Conservation (phyloP, 768 basidiomycete genomes). For the Termitomyces sp. region DNA sequence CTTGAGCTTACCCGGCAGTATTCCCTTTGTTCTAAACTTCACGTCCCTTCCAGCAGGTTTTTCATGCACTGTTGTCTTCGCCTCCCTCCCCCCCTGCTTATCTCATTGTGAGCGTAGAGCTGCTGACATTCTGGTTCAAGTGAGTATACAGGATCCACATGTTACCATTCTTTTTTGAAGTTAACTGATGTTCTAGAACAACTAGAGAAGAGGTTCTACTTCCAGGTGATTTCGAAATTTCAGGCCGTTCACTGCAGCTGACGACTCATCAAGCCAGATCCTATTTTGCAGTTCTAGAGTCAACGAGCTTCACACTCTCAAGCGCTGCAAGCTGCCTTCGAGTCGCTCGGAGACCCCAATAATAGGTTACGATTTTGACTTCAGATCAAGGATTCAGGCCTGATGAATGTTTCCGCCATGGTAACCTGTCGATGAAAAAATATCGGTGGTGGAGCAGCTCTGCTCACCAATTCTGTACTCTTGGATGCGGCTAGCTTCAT, state of each 20-base stretch:
- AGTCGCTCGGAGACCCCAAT: slow-evolving; percentile 48
- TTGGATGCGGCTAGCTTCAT: slow-evolving; percentile 67
- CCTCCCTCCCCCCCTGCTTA: slow-evolving; percentile 38
- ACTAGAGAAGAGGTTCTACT: slow-evolving; percentile 65
- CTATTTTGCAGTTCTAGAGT: slow-evolving; percentile 52
- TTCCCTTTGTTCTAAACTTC: slow-evolving; percentile 39
- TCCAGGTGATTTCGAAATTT: slow-evolving; percentile 61
- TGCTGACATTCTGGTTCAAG: slow-evolving; percentile 54
- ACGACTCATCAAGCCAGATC: slow-evolving; percentile 46
- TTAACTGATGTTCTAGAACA: slow-evolving; percentile 75
- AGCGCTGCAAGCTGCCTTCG: slow-evolving; percentile 46
- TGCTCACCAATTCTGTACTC: slow-evolving; percentile 54
- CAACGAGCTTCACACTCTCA: slow-evolving; percentile 55
- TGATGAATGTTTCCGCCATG: slow-evolving; percentile 67
- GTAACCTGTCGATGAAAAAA: slow-evolving; percentile 72
- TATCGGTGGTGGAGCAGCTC: slow-evolving; percentile 65
- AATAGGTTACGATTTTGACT: slow-evolving; percentile 61
- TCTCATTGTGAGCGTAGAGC: slow-evolving; percentile 32
- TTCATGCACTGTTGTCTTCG: slow-evolving; percentile 31
- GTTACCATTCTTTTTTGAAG: slow-evolving; percentile 31
- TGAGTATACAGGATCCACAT: slow-evolving; percentile 27
- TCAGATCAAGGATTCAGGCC: slow-evolving; percentile 34
- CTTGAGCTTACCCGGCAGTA: slow-evolving; percentile 69
- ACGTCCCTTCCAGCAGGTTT: slow-evolving; percentile 39
- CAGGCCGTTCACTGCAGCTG: slow-evolving; percentile 57